phyloP scores from a whole-genome alignment of 208 protist species.

The Trypanosoma lewisi region DNA sequence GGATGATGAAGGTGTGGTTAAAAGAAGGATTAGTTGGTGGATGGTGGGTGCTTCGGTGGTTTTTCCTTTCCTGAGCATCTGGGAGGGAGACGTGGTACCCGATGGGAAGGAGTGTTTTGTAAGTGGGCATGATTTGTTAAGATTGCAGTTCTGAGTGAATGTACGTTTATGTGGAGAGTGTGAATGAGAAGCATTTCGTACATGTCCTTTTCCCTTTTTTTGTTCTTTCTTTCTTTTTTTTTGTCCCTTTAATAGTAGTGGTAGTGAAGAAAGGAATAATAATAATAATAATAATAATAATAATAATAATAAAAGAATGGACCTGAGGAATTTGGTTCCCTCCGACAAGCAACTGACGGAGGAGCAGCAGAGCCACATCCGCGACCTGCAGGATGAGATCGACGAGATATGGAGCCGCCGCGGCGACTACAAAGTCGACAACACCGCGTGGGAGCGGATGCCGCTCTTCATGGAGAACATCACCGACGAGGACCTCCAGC shows the following conservation, averaged over 20 bases:
- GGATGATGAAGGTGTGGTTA: too few relatives aligned
- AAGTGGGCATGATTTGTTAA: too few relatives aligned
- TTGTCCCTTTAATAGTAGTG: not conserved
- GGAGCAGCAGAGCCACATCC: constrained; percentile 69
- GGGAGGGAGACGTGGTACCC: too few relatives aligned
- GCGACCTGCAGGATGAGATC: constrained; percentile 74
- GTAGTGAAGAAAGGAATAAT: not conserved
- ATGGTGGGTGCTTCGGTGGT: too few relatives aligned
- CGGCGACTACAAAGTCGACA: constrained; percentile 83
- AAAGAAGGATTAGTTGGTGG: too few relatives aligned
- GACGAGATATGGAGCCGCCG: constrained; percentile 86
- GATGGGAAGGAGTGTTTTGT: too few relatives aligned
- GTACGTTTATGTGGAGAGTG: too few relatives aligned
- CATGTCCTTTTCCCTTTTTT: too few relatives aligned
- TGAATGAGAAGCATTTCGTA: too few relatives aligned
- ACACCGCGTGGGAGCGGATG: constrained; percentile 85
- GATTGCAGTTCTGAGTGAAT: too few relatives aligned
- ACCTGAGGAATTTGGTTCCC: constrained; percentile 36
- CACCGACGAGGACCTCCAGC: constrained; percentile 75
- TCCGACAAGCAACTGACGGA: constrained; percentile 35
- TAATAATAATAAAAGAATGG: constrained; percentile 16
- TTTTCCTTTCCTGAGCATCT: too few relatives aligned
- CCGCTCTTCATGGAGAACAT: constrained; percentile 90
- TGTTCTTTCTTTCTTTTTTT: constrained; percentile 9
- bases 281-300: too few relatives aligned